Percentiles rank a stretch among this genome's conserved stretches.
phyloP scores from a whole-genome alignment of 352 stramenopile species.

The Pythium sukuiense region DNA sequence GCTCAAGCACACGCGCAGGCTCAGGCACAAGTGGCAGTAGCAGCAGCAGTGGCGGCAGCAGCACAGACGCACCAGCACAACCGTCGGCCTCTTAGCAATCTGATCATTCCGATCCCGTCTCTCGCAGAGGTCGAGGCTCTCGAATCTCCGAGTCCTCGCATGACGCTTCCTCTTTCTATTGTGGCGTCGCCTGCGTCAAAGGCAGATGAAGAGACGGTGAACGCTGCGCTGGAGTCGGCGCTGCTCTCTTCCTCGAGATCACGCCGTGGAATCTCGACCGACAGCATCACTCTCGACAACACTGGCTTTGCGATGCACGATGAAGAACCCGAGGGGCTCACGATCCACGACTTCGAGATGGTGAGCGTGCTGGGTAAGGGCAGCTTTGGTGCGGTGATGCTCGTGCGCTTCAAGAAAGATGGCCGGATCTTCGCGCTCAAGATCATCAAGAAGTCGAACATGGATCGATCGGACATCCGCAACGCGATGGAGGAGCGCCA shows the following conservation, averaged over 20 bases:
- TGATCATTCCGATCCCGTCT: slow-evolving; percentile 73
- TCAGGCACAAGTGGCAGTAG: slow-evolving; percentile 14
- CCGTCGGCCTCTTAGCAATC: slow-evolving; percentile 54
- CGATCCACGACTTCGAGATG: slow-evolving; percentile 92
- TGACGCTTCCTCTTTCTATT: background rate
- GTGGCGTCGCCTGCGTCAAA: background rate
- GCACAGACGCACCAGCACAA: slow-evolving; percentile 41
- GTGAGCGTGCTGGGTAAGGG: slow-evolving; percentile 84
- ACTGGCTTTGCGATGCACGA: slow-evolving; percentile 15
- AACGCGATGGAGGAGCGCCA: slow-evolving; percentile 90
- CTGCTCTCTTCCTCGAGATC: slow-evolving; percentile 22
- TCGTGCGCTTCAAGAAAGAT: slow-evolving; percentile 89
- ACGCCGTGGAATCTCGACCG: slow-evolving; percentile 16
- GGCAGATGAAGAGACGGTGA: slow-evolving; percentile 18
- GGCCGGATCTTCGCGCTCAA: slow-evolving; percentile 87
- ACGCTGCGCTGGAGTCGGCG: slow-evolving; percentile 21
- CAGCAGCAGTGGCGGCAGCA: slow-evolving; percentile 26
- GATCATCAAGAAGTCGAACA: slow-evolving; percentile 90
- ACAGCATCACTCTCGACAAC: slow-evolving; percentile 28
- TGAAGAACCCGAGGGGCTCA: slow-evolving; percentile 57
- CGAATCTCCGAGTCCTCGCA: slow-evolving; percentile 18
- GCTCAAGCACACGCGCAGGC: background rate
- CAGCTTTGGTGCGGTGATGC: slow-evolving; percentile 88
- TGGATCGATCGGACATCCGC: slow-evolving; percentile 80
- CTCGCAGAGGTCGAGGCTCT: slow-evolving; percentile 24